Evolutionary conservation across 1,139 yeast genomes (phyloP), one percentile per base, ranked within the genome.

Genomic region (Hyphopichia wangnamkhiaoensis): DNA sequence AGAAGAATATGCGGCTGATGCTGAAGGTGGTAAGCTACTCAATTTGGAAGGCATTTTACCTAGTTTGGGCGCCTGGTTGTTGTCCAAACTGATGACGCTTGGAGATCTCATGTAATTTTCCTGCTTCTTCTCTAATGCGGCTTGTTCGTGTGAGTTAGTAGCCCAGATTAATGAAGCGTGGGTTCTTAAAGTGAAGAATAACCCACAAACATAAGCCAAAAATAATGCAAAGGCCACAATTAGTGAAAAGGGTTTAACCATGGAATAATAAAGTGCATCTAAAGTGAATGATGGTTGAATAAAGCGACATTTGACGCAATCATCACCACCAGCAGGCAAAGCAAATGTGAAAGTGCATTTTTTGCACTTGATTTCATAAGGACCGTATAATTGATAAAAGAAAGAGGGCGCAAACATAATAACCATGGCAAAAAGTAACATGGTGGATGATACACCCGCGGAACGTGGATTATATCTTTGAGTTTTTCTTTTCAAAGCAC

Each of bases 91-190:
- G 8, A 47, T 49, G 12, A 69, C 37, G 41, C 71, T 66, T 2
- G 72, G 71, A 7, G 70, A 62, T 29, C 64, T 49, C 35, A 53
- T 44, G 30, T 46, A 47, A 12, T 30, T 12, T 9, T 51, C 57
- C 4, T 63, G 68, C 30, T 58, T 64, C 28, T 52, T 52, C 13
- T 40, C 35, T 4, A 39, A 37, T 1, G 48, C 49, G 7, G 50
- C 49, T 39, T 42, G 52, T 37, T 71, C 76, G 39, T 71, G 76
- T 1, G 70, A 64, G 37, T 54, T 65, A 12, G 76, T 79, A 37
- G 91, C 89, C 99, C 98, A 94, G 48, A 93, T 94, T 62, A 90
- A 72, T 1, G 96, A 93, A 0, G 98, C 98, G 61, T 93, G 99
- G 0, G 98, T 93, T 52, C 96, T 78, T 53, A 93, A 74, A 0